These are phyloP conservation scores for Pyricularia pennisetigena DNA, from an alignment of 2,329 filamentous ascomycete species.

Conservation along the genomic window DNA sequence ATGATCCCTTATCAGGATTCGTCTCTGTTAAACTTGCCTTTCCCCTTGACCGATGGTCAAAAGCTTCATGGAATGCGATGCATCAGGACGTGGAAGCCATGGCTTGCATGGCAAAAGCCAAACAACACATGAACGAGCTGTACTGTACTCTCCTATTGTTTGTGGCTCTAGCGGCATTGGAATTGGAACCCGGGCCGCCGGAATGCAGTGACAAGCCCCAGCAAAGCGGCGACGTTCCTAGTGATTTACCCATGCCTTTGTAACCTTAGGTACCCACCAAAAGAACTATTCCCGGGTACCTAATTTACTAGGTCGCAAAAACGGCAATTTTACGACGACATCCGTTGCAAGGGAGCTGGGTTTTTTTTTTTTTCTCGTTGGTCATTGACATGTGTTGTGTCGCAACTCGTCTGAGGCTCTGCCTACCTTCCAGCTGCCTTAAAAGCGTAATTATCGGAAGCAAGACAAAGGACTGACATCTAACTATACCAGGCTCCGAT, in stretches of 20 bases:
- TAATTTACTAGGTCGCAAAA: background rate
- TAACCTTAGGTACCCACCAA: background rate
- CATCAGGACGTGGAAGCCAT: background rate
- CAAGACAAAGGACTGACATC: background rate
- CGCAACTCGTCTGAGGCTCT: background rate
- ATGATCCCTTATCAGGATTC: background rate
- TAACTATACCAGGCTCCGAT: background rate
- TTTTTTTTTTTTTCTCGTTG: background rate
- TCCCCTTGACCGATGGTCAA: background rate
- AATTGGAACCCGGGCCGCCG: background rate
- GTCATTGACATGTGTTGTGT: too few species aligned
- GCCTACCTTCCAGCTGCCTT: too few species aligned
- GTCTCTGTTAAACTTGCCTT: background rate
- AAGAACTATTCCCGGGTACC: background rate
- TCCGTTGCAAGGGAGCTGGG: background rate
- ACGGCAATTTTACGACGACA: background rate
- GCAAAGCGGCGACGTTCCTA: background rate
- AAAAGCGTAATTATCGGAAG: too few species aligned
- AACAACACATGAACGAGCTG: background rate
- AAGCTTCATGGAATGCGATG: background rate
- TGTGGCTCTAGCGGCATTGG: background rate
- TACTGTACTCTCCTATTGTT: background rate
- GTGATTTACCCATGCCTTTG: background rate
- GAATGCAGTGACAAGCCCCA: background rate
- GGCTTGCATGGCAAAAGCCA: background rate